Percentiles rank a stretch among this genome's conserved stretches.
Evolutionary conservation across 352 stramenopile species (phyloP).

Genomic region (Pythium phragmitis): DNA sequence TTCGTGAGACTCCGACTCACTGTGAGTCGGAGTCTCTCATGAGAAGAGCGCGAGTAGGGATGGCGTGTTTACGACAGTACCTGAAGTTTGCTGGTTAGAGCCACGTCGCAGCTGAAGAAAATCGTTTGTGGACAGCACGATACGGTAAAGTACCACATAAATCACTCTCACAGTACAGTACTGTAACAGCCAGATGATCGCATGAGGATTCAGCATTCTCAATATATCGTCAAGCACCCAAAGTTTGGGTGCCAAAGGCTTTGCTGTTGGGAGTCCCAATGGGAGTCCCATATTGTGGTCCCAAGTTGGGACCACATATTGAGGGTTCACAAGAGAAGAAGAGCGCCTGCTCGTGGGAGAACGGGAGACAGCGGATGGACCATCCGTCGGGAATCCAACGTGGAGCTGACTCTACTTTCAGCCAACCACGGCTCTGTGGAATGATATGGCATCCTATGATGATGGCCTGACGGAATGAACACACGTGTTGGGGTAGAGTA

Average conservation of each 20-base stretch:
- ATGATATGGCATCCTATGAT: background rate
- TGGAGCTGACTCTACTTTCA: background rate
- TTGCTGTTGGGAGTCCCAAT: no score
- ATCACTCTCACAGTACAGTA: background rate
- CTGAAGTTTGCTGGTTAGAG: background rate
- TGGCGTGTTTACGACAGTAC: background rate
- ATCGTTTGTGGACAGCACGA: background rate
- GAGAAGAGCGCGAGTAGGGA: background rate
- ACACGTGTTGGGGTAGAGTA: no score
- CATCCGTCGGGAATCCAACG: constrained; percentile 1
- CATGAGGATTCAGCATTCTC: no score
- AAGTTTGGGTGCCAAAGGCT: no score
- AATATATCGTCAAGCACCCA: no score
- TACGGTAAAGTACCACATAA: background rate
- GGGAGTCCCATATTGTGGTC: no score
- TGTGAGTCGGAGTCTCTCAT: no score
- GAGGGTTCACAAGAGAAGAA: background rate
- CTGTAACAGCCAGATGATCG: background rate
- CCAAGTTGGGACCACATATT: background rate
- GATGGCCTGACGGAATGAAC: constrained; percentile 5
- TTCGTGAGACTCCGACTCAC: no score
- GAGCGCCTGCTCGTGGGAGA: background rate
- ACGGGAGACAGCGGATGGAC: background rate
- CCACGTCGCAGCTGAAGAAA: background rate
- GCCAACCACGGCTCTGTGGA: constrained; percentile 9